Percentiles rank a stretch among this genome's conserved stretches.
phyloP scores from a whole-genome alignment of 2,329 filamentous ascomycete genomes.

The Lachnellula occidentalis region DNA sequence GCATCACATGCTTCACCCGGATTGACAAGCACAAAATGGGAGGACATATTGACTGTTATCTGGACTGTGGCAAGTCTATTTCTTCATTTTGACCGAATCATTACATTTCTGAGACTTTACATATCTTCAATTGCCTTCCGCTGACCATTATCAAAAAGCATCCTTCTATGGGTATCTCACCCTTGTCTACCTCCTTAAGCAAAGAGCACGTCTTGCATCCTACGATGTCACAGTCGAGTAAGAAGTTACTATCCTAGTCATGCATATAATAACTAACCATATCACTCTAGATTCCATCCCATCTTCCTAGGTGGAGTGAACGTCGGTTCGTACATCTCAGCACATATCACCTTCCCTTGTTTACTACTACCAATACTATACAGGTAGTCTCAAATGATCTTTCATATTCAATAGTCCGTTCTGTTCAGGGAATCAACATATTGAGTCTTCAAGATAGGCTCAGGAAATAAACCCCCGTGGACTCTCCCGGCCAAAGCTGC shows the following conservation, averaged over 20 bases:
- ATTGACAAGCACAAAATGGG: slow-evolving; percentile 41
- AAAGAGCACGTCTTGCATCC: slow-evolving; percentile 47
- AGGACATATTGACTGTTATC: slow-evolving; percentile 58
- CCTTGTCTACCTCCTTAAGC: slow-evolving; percentile 53
- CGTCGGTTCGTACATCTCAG: slow-evolving; percentile 41
- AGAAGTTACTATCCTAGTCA: slow-evolving; percentile 24
- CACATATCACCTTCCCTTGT: no score
- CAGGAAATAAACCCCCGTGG: slow-evolving; percentile 74
- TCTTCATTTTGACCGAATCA: not conserved
- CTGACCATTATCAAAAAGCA: slow-evolving; percentile 39
- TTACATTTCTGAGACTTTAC: not conserved
- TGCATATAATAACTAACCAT: not conserved
- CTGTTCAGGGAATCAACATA: not conserved
- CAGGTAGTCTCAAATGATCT: no score
- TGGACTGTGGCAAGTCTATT: slow-evolving; percentile 56
- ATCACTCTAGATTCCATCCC: slow-evolving; percentile 54
- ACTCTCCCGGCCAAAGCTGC: slow-evolving; percentile 59
- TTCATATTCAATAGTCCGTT: no score
- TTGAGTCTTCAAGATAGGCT: not conserved
- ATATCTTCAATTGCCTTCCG: not conserved
- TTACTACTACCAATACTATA: no score
- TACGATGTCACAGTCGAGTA: slow-evolving; percentile 63
- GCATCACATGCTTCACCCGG: not conserved
- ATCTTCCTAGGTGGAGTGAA: slow-evolving; percentile 68
- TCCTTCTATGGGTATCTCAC: slow-evolving; percentile 57